Evolutionary conservation across 495 filamentous ascomycete species (phyloP).

Genomic region (Achaetomiella virescens): DNA sequence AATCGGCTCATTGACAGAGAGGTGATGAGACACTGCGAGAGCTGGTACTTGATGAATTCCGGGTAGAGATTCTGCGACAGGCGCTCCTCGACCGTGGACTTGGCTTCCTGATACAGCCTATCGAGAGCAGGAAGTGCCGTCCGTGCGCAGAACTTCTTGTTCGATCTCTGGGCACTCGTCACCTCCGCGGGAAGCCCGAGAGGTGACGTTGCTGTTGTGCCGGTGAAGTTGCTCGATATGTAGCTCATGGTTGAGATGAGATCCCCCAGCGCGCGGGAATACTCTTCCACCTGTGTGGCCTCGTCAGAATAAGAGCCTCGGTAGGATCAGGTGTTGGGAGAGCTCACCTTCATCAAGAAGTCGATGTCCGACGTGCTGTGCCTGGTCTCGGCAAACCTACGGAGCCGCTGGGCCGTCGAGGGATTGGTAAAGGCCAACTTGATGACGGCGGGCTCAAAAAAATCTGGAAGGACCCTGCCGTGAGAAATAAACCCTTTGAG

Average conservation of each 20-base stretch:
- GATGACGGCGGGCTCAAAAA: constrained; percentile 43
- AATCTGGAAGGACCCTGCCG: constrained; percentile 24
- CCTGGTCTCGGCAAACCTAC: constrained; percentile 38
- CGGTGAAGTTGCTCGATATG: constrained; percentile 42
- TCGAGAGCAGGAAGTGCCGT: constrained; percentile 39
- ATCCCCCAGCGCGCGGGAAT: constrained; percentile 29
- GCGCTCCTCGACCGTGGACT: constrained; percentile 36
- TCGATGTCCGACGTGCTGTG: constrained; percentile 43
- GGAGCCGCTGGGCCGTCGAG: constrained; percentile 36
- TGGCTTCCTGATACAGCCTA: constrained; percentile 40
- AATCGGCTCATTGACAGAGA: constrained; percentile 17
- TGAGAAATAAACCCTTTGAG: not conserved
- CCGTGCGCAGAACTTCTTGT: constrained; percentile 37
- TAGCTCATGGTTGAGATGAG: constrained; percentile 37
- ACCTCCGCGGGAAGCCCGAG: constrained; percentile 33
- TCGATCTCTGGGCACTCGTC: constrained; percentile 30
- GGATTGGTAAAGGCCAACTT: constrained; percentile 43
- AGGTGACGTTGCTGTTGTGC: constrained; percentile 34
- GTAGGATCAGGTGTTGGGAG: no score
- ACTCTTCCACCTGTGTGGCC: constrained; percentile 30
- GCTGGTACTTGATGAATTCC: constrained; percentile 41
- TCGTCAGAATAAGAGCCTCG: not conserved
- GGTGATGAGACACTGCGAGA: constrained; percentile 21
- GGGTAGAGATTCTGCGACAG: constrained; percentile 43
- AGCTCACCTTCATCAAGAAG: constrained; percentile 42